phyloP scores from a whole-genome alignment of 2,329 filamentous ascomycete species.

The Pseudocercospora eumusae region DNA sequence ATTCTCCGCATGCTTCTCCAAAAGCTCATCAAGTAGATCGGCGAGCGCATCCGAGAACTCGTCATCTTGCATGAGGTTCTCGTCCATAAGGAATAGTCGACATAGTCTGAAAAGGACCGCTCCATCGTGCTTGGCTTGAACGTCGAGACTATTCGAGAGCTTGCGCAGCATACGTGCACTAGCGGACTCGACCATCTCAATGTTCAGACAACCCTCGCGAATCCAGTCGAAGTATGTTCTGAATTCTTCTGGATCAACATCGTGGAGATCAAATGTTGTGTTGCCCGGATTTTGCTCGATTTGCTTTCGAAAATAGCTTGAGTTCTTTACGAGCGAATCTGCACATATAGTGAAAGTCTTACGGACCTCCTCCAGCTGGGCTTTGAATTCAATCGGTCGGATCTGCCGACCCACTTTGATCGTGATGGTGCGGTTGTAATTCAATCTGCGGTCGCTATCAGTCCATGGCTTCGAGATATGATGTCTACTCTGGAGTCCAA shows the following conservation, averaged over 20 bases:
- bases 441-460: neutral
- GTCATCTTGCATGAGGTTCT: neutral
- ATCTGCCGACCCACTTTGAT: neutral
- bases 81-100: neutral
- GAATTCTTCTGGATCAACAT: constrained; percentile 2
- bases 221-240: neutral
- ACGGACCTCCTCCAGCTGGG: neutral
- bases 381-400: neutral
- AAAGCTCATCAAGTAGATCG: neutral
- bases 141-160: neutral
- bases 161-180: neutral
- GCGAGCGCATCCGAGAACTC: neutral
- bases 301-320: neutral
- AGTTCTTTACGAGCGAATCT: neutral
- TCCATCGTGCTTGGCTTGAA: neutral
- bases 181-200: neutral
- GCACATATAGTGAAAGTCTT: neutral
- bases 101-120: neutral
- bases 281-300: neutral
- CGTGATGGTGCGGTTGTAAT: neutral
- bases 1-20: neutral
- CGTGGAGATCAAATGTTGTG: neutral
- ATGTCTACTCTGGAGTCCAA: neutral
- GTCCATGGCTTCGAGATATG: neutral
- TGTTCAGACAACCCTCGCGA: neutral